These are phyloP conservation scores for Rhizoctonia solani DNA, from an alignment of 1,284 basidiomycete species.

Conservation along the genomic window DNA sequence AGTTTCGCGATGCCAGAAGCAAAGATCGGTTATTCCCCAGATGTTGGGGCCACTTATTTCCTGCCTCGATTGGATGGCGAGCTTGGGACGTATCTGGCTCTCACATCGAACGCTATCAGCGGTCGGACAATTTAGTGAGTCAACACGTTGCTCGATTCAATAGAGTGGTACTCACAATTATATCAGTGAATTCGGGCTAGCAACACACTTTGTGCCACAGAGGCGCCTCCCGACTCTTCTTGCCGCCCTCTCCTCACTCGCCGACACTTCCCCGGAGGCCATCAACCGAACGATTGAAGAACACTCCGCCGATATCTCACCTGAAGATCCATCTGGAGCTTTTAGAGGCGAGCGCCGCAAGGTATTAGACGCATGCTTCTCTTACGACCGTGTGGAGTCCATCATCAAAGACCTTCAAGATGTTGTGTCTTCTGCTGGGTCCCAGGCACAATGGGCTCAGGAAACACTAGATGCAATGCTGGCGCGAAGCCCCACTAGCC, in stretches of 20 bases:
- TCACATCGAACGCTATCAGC: slow-evolving; percentile 75
- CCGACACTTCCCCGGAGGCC: slow-evolving; percentile 53
- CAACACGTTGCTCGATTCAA: slow-evolving; percentile 23
- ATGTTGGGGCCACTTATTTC: slow-evolving; percentile 92
- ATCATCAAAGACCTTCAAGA: slow-evolving; percentile 66
- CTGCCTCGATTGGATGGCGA: slow-evolving; percentile 89
- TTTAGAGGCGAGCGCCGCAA: slow-evolving; percentile 67
- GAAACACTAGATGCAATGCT: slow-evolving; percentile 66
- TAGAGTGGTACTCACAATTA: not conserved
- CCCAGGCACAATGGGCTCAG: slow-evolving; percentile 72
- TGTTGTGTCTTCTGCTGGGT: slow-evolving; percentile 51
- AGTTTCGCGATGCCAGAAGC: slow-evolving; percentile 97
- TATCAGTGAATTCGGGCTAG: slow-evolving; percentile 80
- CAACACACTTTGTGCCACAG: slow-evolving; percentile 87
- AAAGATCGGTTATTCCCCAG: slow-evolving; percentile 80
- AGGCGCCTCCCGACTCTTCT: slow-evolving; percentile 71
- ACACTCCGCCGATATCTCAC: slow-evolving; percentile 30
- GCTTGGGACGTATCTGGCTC: slow-evolving; percentile 90
- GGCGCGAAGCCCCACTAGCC: slow-evolving; percentile 83
- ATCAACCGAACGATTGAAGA: slow-evolving; percentile 70
- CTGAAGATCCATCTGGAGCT: slow-evolving; percentile 47
- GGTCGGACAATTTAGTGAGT: slow-evolving; percentile 49
- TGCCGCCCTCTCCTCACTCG: slow-evolving; percentile 62
- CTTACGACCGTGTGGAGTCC: slow-evolving; percentile 65
- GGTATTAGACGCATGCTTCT: slow-evolving; percentile 81